These are phyloP conservation scores for Lactarius sp. DNA, from an alignment of 768 basidiomycete species.

Conservation along the genomic window DNA sequence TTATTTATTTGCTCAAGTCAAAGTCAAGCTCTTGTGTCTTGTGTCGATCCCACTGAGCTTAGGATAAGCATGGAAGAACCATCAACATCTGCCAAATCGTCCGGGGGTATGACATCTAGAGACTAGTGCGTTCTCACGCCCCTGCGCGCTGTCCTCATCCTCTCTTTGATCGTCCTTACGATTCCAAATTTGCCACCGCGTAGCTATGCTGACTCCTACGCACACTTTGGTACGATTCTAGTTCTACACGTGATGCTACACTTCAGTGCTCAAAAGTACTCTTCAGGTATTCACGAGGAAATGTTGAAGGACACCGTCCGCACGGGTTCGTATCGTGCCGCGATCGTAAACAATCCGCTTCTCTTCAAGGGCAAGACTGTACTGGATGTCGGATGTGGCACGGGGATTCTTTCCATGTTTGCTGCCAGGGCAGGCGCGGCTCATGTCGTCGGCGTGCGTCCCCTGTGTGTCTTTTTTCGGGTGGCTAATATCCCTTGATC, in stretches of 20 bases:
- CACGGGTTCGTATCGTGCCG: constrained; percentile 90
- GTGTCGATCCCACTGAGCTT: too few species aligned
- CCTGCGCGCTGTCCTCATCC: constrained; percentile 14
- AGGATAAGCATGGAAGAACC: constrained; percentile 13
- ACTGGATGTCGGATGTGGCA: constrained; percentile 97
- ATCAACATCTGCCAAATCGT: constrained; percentile 7
- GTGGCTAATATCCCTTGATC: background rate
- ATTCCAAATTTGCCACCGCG: constrained; percentile 13
- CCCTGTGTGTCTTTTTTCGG: constrained; percentile 5
- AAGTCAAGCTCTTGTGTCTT: background rate
- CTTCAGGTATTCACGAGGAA: constrained; percentile 92
- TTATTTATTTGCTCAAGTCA: background rate
- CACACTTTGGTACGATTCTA: constrained; percentile 72
- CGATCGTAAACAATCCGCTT: constrained; percentile 92
- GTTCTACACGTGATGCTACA: background rate
- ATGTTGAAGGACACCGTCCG: constrained; percentile 98
- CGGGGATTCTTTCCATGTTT: constrained; percentile 97
- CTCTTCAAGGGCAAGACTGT: constrained; percentile 97
- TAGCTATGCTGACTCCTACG: constrained; percentile 95
- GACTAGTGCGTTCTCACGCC: constrained; percentile 63
- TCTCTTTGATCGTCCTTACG: constrained; percentile 16
- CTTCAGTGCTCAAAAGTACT: background rate
- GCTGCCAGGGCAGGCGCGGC: constrained; percentile 93
- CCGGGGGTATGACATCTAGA: constrained; percentile 64
- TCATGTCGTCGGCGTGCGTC: constrained; percentile 84